phyloP scores from a whole-genome alignment of 306 rosid species.

The Coriaria nepalensis region DNA sequence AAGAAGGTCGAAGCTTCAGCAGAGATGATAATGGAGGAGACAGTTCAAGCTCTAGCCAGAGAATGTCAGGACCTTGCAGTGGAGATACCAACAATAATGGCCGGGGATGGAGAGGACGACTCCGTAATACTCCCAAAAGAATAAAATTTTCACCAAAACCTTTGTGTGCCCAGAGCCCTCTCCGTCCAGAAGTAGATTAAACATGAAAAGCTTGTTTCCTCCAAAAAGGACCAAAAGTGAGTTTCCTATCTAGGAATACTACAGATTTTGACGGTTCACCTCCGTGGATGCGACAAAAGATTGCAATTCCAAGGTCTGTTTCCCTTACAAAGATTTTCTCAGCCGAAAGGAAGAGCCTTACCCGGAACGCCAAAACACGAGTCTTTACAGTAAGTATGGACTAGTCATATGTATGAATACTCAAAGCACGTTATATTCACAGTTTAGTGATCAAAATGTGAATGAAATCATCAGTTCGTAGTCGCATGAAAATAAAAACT shows the following conservation, averaged over 20 bases:
- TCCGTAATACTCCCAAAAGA: constrained; percentile 44
- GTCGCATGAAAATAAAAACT: no score
- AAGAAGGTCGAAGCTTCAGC: constrained; percentile 27
- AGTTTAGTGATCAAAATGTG: no score
- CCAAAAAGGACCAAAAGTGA: constrained; percentile 29
- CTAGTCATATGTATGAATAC: constrained; percentile 9
- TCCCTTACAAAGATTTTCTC: constrained; percentile 40
- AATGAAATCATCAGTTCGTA: no score
- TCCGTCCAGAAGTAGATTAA: constrained; percentile 28
- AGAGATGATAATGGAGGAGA: constrained; percentile 60
- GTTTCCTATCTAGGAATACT: constrained; percentile 32
- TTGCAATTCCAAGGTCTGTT: constrained; percentile 36
- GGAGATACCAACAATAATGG: constrained; percentile 28
- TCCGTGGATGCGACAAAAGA: constrained; percentile 26
- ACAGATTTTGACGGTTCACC: constrained; percentile 34
- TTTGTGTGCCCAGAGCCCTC: constrained; percentile 39
- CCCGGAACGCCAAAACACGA: constrained; percentile 51
- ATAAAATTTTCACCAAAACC: constrained; percentile 25
- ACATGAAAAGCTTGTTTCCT: constrained; percentile 29
- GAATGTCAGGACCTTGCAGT: constrained; percentile 28
- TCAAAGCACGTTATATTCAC: neutral
- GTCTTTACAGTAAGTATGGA: constrained; percentile 33
- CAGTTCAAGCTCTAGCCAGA: constrained; percentile 18
- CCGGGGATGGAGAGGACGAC: constrained; percentile 33
- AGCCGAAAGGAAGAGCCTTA: constrained; percentile 31